A percentile compares a stretch with the other conserved stretches of the same genome.
Evolutionary conservation across 2,329 filamentous ascomycete genomes (phyloP).

Genomic region (Huntiella savannae): DNA sequence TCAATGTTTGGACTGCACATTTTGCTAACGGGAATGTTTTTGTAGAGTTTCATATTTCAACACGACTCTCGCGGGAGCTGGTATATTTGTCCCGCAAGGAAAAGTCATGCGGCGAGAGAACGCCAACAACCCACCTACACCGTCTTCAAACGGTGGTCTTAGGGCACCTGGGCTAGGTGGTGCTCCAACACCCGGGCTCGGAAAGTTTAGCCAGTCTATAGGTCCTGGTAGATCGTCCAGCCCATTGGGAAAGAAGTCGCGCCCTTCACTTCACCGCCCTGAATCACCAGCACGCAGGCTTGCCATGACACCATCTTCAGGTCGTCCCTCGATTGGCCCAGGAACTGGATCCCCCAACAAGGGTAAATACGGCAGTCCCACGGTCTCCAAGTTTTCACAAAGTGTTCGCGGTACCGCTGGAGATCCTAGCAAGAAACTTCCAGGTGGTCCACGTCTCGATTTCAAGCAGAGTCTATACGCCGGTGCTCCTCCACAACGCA

Average conservation of each 20-base stretch:
- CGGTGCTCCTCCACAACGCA: conserved; percentile 24
- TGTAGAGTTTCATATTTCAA: conserved; percentile 56
- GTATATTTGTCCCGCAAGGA: conserved; percentile 79
- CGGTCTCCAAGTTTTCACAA: conserved; percentile 32
- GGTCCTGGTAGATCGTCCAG: conserved; percentile 56
- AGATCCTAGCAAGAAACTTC: conserved; percentile 38
- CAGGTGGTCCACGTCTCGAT: conserved; percentile 23
- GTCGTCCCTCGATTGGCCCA: conserved; percentile 37
- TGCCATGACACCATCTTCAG: conserved; percentile 37
- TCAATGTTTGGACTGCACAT: no score
- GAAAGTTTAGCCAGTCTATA: conserved; percentile 77
- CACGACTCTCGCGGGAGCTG: conserved; percentile 58
- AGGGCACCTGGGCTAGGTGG: no score
- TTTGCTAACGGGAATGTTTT: no score
- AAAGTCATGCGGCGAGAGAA: conserved; percentile 56
- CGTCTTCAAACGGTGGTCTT: conserved; percentile 30
- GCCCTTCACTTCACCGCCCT: conserved; percentile 66
- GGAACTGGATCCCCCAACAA: conserved; percentile 23
- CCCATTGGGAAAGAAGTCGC: conserved; percentile 42
- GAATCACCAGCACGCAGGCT: conserved; percentile 65
- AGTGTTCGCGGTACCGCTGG: conserved; percentile 42
- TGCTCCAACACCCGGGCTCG: conserved; percentile 43
- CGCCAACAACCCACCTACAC: conserved; percentile 42
- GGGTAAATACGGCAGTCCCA: conserved; percentile 40
- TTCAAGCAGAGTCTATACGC: conserved; percentile 30